These are phyloP conservation scores for Aspergillus japonicus DNA, from an alignment of 2,329 filamentous ascomycete genomes.

Conservation along the genomic window DNA sequence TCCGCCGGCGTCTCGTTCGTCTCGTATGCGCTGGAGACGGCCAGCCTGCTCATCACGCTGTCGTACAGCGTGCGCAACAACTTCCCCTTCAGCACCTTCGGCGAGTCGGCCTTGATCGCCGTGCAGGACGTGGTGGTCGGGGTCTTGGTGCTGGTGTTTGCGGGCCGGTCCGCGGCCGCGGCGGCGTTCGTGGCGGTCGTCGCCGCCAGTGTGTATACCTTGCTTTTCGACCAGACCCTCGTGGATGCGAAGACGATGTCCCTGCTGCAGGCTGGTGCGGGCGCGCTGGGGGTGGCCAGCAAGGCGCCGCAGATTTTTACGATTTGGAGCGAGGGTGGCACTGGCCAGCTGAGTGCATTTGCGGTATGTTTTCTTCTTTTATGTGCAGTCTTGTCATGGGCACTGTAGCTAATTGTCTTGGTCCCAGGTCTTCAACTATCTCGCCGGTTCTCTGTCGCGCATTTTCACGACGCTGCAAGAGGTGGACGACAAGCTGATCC, in stretches of 20 bases:
- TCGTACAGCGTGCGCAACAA: slow-evolving; percentile 88
- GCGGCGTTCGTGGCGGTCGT: slow-evolving; percentile 77
- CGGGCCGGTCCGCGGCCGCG: slow-evolving; percentile 65
- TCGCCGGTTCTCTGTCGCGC: slow-evolving; percentile 83
- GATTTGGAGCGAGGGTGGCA: slow-evolving; percentile 80
- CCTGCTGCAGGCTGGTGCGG: slow-evolving; percentile 80
- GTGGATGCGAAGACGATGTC: slow-evolving; percentile 66
- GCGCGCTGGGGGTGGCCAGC: slow-evolving; percentile 77
- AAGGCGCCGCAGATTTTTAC: slow-evolving; percentile 92
- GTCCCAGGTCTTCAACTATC: slow-evolving; percentile 91
- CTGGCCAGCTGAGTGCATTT: slow-evolving; percentile 94
- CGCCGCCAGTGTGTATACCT: slow-evolving; percentile 64
- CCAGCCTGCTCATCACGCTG: slow-evolving; percentile 81
- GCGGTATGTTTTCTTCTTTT: slow-evolving; percentile 66
- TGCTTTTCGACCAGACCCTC: slow-evolving; percentile 64
- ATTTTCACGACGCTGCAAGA: slow-evolving; percentile 98
- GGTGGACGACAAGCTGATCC: slow-evolving; percentile 92
- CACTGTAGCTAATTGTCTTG: neutral
- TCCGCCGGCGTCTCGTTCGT: slow-evolving; percentile 83
- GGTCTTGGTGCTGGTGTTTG: slow-evolving; percentile 81
- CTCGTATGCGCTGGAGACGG: slow-evolving; percentile 88
- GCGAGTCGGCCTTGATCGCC: slow-evolving; percentile 89
- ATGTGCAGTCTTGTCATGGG: too few species aligned
- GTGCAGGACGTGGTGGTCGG: slow-evolving; percentile 90
- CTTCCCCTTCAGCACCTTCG: slow-evolving; percentile 95